These are phyloP conservation scores for Lasiosphaeria hispida DNA, from an alignment of 495 filamentous ascomycete genomes.

Conservation along the genomic window DNA sequence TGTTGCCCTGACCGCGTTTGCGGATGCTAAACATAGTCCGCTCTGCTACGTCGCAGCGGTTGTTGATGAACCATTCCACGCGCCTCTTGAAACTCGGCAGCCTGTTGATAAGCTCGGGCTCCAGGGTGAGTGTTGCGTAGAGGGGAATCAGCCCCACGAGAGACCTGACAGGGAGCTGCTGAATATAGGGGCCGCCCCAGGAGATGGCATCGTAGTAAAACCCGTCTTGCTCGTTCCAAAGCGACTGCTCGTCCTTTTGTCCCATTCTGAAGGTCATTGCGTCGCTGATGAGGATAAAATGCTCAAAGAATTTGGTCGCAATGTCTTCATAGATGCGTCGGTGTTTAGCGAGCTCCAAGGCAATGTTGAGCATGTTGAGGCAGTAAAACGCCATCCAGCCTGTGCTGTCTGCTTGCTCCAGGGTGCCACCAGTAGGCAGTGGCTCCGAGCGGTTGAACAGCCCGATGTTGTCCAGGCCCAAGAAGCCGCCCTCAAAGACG, in stretches of 20 bases:
- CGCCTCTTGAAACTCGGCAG: constrained; percentile 93
- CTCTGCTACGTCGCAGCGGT: constrained; percentile 78
- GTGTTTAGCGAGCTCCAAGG: constrained; percentile 90
- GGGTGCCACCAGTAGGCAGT: constrained; percentile 83
- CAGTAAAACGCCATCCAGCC: constrained; percentile 99
- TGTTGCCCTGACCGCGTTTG: constrained; percentile 81
- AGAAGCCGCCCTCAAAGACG: constrained; percentile 93
- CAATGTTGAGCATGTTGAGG: constrained; percentile 93
- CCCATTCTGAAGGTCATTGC: constrained; percentile 90
- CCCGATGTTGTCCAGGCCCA: constrained; percentile 96
- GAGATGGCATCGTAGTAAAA: constrained; percentile 99
- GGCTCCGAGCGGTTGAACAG: constrained; percentile 98
- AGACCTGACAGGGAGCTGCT: constrained; percentile 87
- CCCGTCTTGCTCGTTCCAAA: constrained; percentile 93
- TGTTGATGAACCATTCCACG: constrained; percentile 88
- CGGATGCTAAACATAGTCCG: constrained; percentile 90
- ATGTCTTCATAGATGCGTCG: constrained; percentile 97
- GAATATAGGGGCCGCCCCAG: constrained; percentile 87
- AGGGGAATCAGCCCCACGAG: constrained; percentile 91
- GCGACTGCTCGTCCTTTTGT: constrained; percentile 69
- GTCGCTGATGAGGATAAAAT: constrained; percentile 96
- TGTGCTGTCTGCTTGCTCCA: constrained; percentile 95
- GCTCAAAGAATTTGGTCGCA: constrained; percentile 97
- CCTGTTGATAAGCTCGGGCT: constrained; percentile 88
- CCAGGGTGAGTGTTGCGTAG: constrained; percentile 85